Conservation (phyloP, 345 rosid species). For the Melastoma malabathricum region DNA sequence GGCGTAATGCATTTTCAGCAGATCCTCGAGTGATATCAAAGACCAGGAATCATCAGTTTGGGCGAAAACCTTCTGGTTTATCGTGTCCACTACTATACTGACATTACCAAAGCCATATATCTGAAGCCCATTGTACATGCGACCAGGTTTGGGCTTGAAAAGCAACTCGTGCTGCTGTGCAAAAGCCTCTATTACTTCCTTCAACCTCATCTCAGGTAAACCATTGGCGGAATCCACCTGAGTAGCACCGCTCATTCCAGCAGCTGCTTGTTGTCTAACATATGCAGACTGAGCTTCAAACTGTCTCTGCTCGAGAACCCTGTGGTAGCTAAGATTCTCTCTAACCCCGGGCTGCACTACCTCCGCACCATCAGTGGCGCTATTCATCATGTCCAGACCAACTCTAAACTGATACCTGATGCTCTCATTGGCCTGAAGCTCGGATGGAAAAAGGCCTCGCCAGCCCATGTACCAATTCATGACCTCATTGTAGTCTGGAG, state of each 20-base stretch:
- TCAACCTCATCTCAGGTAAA: slow-evolving; percentile 42
- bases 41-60: slow-evolving; percentile 63
- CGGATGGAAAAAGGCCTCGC: slow-evolving; percentile 72
- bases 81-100: slow-evolving; percentile 51
- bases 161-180: slow-evolving; percentile 73
- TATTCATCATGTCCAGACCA: slow-evolving; percentile 76
- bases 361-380: slow-evolving; percentile 58
- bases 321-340: slow-evolving; percentile 47
- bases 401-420: slow-evolving; percentile 52
- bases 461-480: slow-evolving; percentile 67
- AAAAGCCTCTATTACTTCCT: slow-evolving; percentile 70
- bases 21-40: slow-evolving; percentile 51
- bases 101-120: slow-evolving; percentile 81
- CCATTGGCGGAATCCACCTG: slow-evolving; percentile 26
- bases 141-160: slow-evolving; percentile 66
- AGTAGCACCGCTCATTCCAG: slow-evolving; percentile 13
- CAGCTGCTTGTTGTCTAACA: slow-evolving; percentile 29
- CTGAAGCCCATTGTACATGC: slow-evolving; percentile 71
- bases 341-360: slow-evolving; percentile 62
- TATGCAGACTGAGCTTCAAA: slow-evolving; percentile 51
- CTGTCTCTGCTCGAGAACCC: slow-evolving; percentile 53
- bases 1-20: slow-evolving; percentile 59
- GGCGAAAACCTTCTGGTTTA: slow-evolving; percentile 59
- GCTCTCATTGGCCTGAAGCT: slow-evolving; percentile 65
- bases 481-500: slow-evolving; percentile 67